phyloP scores from a whole-genome alignment of 2,329 filamentous ascomycete genomes.

The Aaosphaeria arxii region DNA sequence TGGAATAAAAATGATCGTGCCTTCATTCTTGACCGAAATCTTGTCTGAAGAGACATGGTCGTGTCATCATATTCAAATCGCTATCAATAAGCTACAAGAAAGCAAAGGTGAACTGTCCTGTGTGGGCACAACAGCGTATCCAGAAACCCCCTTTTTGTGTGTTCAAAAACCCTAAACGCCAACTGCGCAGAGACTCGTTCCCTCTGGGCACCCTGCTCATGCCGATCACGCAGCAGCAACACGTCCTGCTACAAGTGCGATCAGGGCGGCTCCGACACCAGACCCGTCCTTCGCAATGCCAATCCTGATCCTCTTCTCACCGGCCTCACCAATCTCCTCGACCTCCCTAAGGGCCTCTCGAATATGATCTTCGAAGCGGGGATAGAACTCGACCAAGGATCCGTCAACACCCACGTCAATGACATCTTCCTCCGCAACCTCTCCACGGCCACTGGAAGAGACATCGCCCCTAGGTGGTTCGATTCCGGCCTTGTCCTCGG shows the following conservation, averaged over 20 bases:
- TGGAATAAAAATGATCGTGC: no score
- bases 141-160: no score
- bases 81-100: neutral
- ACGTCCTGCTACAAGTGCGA: slow-evolving; percentile 80
- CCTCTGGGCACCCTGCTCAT: no score
- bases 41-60: no score
- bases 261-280: slow-evolving; percentile 91
- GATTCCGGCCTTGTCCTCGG: slow-evolving; percentile 33
- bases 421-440: slow-evolving; percentile 59
- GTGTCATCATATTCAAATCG: neutral
- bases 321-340: slow-evolving; percentile 70
- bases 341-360: slow-evolving; percentile 76
- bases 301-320: slow-evolving; percentile 85
- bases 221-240: slow-evolving; percentile 6
- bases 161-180: no score
- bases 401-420: slow-evolving; percentile 94
- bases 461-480: slow-evolving; percentile 26
- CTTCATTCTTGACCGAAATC: no score
- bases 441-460: slow-evolving; percentile 10
- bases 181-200: no score
- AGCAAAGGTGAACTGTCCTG: neutral
- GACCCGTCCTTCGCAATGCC: slow-evolving; percentile 96
- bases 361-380: slow-evolving; percentile 84
- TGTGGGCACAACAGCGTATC: no score
- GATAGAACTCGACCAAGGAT: slow-evolving; percentile 92